Conservation (phyloP, 1,284 basidiomycete species). For the Ustanciosporium gigantosporum region DNA sequence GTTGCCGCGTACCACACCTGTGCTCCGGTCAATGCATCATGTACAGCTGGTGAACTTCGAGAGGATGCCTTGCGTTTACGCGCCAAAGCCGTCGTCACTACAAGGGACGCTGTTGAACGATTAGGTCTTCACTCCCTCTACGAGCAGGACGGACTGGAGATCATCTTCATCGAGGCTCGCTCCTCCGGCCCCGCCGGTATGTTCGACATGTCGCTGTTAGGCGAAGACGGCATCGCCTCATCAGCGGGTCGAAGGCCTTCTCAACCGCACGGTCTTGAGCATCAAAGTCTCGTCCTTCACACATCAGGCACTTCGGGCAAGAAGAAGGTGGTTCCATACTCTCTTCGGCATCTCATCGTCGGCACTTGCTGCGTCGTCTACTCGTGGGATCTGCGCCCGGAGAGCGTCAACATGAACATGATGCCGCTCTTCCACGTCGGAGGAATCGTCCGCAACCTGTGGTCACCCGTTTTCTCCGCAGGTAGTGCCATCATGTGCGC, state of each 20-base stretch:
- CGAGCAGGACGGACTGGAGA: slow-evolving; percentile 56
- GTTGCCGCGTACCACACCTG: slow-evolving; percentile 59
- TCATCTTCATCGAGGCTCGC: slow-evolving; percentile 56
- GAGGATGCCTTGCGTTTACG: slow-evolving; percentile 59
- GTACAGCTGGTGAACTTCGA: slow-evolving; percentile 58
- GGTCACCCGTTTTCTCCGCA: slow-evolving; percentile 58
- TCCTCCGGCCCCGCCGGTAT: slow-evolving; percentile 53
- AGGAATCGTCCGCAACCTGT: slow-evolving; percentile 59
- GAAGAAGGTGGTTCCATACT: slow-evolving; percentile 61
- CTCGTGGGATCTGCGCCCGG: slow-evolving; percentile 56
- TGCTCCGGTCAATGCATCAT: slow-evolving; percentile 59
- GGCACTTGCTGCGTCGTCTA: slow-evolving; percentile 59
- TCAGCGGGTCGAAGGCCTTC: slow-evolving; percentile 42
- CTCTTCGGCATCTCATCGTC: slow-evolving; percentile 59
- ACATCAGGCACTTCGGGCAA: slow-evolving; percentile 61
- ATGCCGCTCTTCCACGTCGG: slow-evolving; percentile 62
- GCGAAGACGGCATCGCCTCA: slow-evolving; percentile 25
- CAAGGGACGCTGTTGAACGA: slow-evolving; percentile 53
- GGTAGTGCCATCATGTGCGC: slow-evolving; percentile 60
- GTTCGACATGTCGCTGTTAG: slow-evolving; percentile 55
- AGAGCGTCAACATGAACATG: slow-evolving; percentile 61
- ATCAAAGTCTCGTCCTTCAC: slow-evolving; percentile 59
- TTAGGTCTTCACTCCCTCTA: slow-evolving; percentile 47
- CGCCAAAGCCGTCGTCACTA: slow-evolving; percentile 58
- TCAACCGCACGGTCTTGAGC: slow-evolving; percentile 47